phyloP scores from a whole-genome alignment of 495 filamentous ascomycete genomes.

The Penicillium turbatum region DNA sequence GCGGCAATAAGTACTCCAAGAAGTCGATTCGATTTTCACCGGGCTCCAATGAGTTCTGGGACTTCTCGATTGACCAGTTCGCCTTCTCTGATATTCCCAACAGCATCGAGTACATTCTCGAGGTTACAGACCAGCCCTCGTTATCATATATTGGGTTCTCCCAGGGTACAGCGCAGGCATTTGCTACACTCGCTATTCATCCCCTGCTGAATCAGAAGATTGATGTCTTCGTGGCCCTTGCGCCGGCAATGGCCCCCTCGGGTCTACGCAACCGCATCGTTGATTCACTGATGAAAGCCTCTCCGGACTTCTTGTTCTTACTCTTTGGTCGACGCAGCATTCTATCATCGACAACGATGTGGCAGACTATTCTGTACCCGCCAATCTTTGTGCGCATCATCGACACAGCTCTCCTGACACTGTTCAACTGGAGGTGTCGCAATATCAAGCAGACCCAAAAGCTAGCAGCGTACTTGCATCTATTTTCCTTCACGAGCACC shows the following conservation, averaged over 20 bases:
- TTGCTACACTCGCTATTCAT: slow-evolving; percentile 91
- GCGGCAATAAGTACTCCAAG: slow-evolving; percentile 98
- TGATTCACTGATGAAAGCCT: slow-evolving; percentile 88
- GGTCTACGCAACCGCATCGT: slow-evolving; percentile 86
- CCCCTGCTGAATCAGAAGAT: slow-evolving; percentile 88
- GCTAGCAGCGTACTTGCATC: slow-evolving; percentile 91
- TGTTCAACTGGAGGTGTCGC: slow-evolving; percentile 84
- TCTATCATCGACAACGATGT: slow-evolving; percentile 90
- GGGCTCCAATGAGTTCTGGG: slow-evolving; percentile 76
- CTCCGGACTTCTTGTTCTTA: slow-evolving; percentile 86
- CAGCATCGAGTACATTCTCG: slow-evolving; percentile 85
- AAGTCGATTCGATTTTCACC: slow-evolving; percentile 76
- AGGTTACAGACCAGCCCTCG: slow-evolving; percentile 75
- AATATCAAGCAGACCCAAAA: slow-evolving; percentile 90
- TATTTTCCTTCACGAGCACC: slow-evolving; percentile 93
- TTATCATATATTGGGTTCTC: slow-evolving; percentile 96
- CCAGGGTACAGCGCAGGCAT: slow-evolving; percentile 94
- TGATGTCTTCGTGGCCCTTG: slow-evolving; percentile 95
- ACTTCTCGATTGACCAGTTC: slow-evolving; percentile 97
- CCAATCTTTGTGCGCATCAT: slow-evolving; percentile 89
- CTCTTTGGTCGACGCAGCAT: slow-evolving; percentile 95
- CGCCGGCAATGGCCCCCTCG: slow-evolving; percentile 92
- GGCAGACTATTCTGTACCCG: slow-evolving; percentile 92
- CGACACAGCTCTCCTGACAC: slow-evolving; percentile 70
- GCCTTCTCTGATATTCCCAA: slow-evolving; percentile 97